Percentiles rank a stretch among this genome's conserved stretches.
These are phyloP conservation scores for Termitomyces sp. DNA, from an alignment of 768 basidiomycete species.

Conservation along the genomic window DNA sequence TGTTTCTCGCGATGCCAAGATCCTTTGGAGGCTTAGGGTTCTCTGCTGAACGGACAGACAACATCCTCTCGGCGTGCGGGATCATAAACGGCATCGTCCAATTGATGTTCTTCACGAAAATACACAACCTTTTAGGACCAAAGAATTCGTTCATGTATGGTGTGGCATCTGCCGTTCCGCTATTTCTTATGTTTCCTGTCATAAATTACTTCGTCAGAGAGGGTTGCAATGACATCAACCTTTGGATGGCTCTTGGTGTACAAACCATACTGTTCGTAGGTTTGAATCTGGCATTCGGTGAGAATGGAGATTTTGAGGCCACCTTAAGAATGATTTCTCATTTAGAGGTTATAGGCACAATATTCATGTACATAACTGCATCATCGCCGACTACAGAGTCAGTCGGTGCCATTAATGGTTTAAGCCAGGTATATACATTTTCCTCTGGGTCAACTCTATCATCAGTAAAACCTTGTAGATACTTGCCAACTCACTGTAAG, in stretches of 20 bases:
- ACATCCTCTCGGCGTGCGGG: conserved; percentile 52
- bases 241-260: conserved; percentile 43
- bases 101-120: conserved; percentile 54
- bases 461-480: conserved; percentile 22
- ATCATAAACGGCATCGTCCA: conserved; percentile 59
- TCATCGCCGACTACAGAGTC: conserved; percentile 58
- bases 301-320: neutral
- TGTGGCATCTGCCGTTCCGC: conserved; percentile 41
- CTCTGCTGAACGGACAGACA: conserved; percentile 55
- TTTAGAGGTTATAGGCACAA: conserved; percentile 37
- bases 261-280: conserved; percentile 42
- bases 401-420: conserved; percentile 63
- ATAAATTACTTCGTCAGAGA: conserved; percentile 47
- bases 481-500: conserved; percentile 21
- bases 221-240: conserved; percentile 34
- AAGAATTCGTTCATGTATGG: conserved; percentile 51
- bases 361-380: conserved; percentile 64
- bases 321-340: neutral
- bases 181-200: conserved; percentile 52
- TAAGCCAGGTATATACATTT: conserved; percentile 11
- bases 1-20: conserved; percentile 65
- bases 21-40: conserved; percentile 64
- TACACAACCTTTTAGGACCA: conserved; percentile 55
- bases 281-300: conserved; percentile 51
- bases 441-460: neutral